These are phyloP conservation scores for Gossypium bickii DNA, from an alignment of 345 rosid genomes.

Conservation along the genomic window DNA sequence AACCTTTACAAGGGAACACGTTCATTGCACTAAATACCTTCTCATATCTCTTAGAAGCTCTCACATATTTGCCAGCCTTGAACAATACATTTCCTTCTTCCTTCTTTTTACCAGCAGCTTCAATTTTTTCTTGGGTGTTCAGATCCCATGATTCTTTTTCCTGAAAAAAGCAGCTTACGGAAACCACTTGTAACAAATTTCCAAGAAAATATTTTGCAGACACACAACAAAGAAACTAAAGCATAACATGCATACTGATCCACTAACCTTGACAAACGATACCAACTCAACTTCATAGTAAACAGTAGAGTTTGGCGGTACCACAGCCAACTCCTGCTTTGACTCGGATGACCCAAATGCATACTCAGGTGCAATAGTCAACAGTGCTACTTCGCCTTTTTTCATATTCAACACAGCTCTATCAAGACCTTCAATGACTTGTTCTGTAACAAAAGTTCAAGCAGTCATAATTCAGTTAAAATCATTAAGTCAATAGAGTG, in stretches of 20 bases:
- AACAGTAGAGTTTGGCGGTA: slow-evolving; percentile 74
- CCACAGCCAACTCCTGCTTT: slow-evolving; percentile 69
- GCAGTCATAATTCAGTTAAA: not conserved
- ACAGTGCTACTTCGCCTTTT: slow-evolving; percentile 77
- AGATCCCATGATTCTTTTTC: slow-evolving; percentile 97
- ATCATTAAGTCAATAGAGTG: not conserved
- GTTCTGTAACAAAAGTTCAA: slow-evolving; percentile 42
- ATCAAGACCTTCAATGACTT: slow-evolving; percentile 91
- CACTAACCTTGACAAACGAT: slow-evolving; percentile 66
- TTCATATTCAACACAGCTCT: slow-evolving; percentile 76
- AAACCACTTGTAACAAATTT: not conserved
- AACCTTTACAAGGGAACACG: not conserved
- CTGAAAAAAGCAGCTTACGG: slow-evolving; percentile 23
- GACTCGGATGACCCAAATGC: slow-evolving; percentile 74
- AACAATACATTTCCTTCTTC: slow-evolving; percentile 85
- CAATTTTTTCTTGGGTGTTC: slow-evolving; percentile 85
- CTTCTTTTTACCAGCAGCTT: slow-evolving; percentile 84
- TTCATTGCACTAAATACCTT: slow-evolving; percentile 40
- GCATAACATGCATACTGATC: not conserved
- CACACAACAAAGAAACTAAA: not conserved
- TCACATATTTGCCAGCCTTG: slow-evolving; percentile 68
- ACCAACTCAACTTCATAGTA: slow-evolving; percentile 72
- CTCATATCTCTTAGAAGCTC: slow-evolving; percentile 86
- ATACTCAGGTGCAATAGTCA: slow-evolving; percentile 73
- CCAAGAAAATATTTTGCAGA: not conserved